phyloP scores from a whole-genome alignment of 148 eudicot species.

The Rhododendron molle region DNA sequence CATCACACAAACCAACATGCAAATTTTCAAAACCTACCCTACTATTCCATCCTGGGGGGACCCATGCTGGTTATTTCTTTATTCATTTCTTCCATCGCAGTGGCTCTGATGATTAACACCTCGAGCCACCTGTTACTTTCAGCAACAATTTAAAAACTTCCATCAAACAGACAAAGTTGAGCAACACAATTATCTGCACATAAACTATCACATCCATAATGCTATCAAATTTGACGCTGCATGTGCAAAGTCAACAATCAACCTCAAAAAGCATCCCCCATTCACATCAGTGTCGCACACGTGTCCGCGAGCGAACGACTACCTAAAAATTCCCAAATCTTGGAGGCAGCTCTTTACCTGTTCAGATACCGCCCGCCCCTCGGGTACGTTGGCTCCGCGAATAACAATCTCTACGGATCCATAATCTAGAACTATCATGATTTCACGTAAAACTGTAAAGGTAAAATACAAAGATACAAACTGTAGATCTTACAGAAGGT shows the following conservation, averaged over 20 bases:
- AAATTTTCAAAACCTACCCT: background rate
- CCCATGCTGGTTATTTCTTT: background rate
- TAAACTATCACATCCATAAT: constrained; percentile 3
- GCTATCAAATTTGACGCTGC: background rate
- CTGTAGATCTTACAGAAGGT: background rate
- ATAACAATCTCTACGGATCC: background rate
- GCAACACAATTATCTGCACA: background rate
- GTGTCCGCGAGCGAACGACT: background rate
- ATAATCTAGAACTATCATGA: background rate
- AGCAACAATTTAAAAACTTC: background rate
- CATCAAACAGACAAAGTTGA: background rate
- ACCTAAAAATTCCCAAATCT: background rate
- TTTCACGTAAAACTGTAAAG: background rate
- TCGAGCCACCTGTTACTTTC: background rate
- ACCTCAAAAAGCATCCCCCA: background rate
- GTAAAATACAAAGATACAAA: background rate
- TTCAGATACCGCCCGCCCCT: background rate
- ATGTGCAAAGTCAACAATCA: background rate
- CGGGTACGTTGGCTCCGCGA: background rate
- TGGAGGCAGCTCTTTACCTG: background rate
- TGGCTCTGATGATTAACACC: background rate
- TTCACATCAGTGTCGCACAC: background rate
- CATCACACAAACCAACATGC: background rate
- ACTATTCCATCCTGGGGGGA: background rate
- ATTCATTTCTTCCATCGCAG: background rate